Percentiles rank a stretch among this genome's conserved stretches.
Evolutionary conservation across 164 flowering plant genomes (phyloP).

Genomic region (Annona cherimola): DNA sequence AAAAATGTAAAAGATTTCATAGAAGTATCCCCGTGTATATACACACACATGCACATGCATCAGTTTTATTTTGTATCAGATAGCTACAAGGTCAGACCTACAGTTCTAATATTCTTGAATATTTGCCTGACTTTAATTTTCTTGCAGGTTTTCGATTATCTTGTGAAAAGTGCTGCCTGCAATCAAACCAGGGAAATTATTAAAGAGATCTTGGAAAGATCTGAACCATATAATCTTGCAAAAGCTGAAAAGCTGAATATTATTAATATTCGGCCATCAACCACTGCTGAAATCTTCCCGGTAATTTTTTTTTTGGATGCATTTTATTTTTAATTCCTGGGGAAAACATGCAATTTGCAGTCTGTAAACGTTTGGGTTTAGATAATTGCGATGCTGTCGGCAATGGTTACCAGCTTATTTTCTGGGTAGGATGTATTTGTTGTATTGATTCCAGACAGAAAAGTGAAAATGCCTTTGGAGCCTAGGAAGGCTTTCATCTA

Average conservation of each 20-base stretch:
- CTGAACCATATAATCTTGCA: conserved; percentile 49
- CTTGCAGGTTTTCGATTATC: conserved; percentile 63
- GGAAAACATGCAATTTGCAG: neutral
- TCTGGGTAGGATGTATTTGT: no score
- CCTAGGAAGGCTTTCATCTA: neutral
- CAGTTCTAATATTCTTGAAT: neutral
- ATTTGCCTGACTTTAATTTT: neutral
- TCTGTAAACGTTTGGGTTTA: neutral
- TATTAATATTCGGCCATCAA: conserved; percentile 53
- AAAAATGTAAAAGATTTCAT: no score
- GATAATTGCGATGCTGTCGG: neutral
- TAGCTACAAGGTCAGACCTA: neutral
- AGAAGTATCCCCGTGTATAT: no score
- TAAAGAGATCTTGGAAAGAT: conserved; percentile 34
- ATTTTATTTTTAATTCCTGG: neutral
- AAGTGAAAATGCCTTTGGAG: neutral
- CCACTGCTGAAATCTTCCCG: conserved; percentile 33
- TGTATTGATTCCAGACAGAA: no score
- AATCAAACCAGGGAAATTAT: conserved; percentile 57
- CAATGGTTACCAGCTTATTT: no score
- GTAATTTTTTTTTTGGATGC: conserved; percentile 20
- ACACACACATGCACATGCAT: no score
- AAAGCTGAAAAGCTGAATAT: conserved; percentile 65
- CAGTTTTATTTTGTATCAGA: no score
- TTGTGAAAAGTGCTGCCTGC: conserved; percentile 50